phyloP scores from a whole-genome alignment of 768 basidiomycete species.

The Fibroporia radiculosa region DNA sequence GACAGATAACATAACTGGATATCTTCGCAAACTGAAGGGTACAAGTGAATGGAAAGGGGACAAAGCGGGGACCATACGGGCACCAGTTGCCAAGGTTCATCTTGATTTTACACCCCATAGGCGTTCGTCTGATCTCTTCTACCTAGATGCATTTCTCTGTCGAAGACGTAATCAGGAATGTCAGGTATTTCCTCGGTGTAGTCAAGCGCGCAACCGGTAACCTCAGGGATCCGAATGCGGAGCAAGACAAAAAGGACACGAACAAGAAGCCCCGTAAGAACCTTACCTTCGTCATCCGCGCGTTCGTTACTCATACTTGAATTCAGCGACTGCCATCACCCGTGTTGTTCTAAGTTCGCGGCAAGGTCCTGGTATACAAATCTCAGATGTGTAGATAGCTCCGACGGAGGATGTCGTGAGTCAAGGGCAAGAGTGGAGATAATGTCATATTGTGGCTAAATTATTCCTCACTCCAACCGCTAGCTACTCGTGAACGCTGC shows the following conservation, averaged over 20 bases:
- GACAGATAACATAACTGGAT: conserved; percentile 79
- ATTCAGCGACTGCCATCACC: conserved; percentile 63
- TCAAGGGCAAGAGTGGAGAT: too few relatives aligned
- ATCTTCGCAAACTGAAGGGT: conserved; percentile 71
- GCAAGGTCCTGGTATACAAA: conserved; percentile 84
- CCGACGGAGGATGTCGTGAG: too few relatives aligned
- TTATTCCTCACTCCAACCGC: not conserved
- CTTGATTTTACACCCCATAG: not conserved
- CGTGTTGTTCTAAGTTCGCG: conserved; percentile 79
- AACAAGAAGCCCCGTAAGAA: conserved; percentile 35
- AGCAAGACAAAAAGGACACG: conserved; percentile 29
- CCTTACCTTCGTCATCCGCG: not conserved
- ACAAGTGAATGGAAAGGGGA: conserved; percentile 93
- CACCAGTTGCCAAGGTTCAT: conserved; percentile 68
- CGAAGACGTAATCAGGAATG: conserved; percentile 72
- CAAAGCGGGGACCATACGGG: conserved; percentile 74
- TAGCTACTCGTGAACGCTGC: not conserved
- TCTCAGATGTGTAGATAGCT: conserved; percentile 68
- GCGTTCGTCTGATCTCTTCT: not conserved
- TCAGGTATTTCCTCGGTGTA: conserved; percentile 64
- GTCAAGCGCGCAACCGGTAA: conserved; percentile 75
- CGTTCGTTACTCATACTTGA: not conserved
- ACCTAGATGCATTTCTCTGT: conserved; percentile 63
- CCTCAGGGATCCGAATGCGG: conserved; percentile 41
- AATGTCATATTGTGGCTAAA: too few relatives aligned